Conservation (phyloP, 2,329 filamentous ascomycete species). For the Didymella arachidicola region DNA sequence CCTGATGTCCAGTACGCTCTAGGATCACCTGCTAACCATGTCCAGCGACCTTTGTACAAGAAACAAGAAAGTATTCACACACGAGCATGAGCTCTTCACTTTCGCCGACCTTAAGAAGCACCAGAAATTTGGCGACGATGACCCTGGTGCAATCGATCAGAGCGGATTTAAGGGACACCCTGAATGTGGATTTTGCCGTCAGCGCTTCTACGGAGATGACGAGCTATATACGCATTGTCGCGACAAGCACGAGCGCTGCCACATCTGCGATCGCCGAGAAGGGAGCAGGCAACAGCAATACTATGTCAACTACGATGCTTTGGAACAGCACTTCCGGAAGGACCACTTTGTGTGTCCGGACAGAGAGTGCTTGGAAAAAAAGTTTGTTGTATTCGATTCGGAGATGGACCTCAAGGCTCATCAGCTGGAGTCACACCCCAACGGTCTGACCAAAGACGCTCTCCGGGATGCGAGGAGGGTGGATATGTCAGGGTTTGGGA, state of each 20-base stretch:
- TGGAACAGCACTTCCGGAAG: slow-evolving; percentile 85
- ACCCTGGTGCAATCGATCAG: slow-evolving; percentile 86
- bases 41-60: slow-evolving; percentile 81
- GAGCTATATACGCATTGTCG: slow-evolving; percentile 94
- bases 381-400: slow-evolving; percentile 95
- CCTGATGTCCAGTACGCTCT: slow-evolving; percentile 9
- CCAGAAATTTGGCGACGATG: slow-evolving; percentile 89
- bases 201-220: slow-evolving; percentile 94
- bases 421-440: slow-evolving; percentile 82
- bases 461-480: slow-evolving; percentile 84
- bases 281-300: slow-evolving; percentile 79
- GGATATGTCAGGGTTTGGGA: slow-evolving; percentile 84
- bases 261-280: slow-evolving; percentile 81
- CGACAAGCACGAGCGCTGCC: slow-evolving; percentile 92
- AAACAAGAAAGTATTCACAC: slow-evolving; percentile 98
- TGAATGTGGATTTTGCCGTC: slow-evolving; percentile 88
- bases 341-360: slow-evolving; percentile 89
- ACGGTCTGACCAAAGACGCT: slow-evolving; percentile 80
- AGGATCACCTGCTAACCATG: slow-evolving; percentile 9
- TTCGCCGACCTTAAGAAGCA: slow-evolving; percentile 82
- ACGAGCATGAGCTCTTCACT: slow-evolving; percentile 94
- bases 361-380: slow-evolving; percentile 90
- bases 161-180: slow-evolving; percentile 97
- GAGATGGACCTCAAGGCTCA: slow-evolving; percentile 96
- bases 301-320: slow-evolving; percentile 83